These are phyloP conservation scores for Plantago coronopus DNA, from an alignment of 305 asterid species.

Conservation along the genomic window DNA sequence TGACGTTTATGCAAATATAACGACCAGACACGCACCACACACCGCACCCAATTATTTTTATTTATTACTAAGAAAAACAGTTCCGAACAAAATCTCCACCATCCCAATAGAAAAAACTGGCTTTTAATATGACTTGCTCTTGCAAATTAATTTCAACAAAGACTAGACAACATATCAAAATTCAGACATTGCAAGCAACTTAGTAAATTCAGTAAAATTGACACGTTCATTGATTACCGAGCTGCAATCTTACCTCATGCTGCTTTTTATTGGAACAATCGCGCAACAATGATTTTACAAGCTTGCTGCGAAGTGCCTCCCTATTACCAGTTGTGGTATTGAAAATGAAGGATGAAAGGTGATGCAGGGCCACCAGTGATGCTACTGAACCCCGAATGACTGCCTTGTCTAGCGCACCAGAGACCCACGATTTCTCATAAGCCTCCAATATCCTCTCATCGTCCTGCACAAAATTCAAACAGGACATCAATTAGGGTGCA, in stretches of 20 bases:
- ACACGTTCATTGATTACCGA: not conserved
- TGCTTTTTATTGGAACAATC: constrained; percentile 66
- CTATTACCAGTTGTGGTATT: constrained; percentile 29
- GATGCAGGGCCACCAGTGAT: constrained; percentile 66
- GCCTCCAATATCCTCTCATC: constrained; percentile 76
- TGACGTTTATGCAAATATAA: too few relatives aligned
- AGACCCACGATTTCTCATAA: constrained; percentile 73
- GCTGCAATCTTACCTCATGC: constrained; percentile 55
- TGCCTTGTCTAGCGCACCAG: constrained; percentile 88
- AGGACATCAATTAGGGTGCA: constrained; percentile 1
- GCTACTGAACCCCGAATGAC: constrained; percentile 52
- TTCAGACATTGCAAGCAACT: too few relatives aligned
- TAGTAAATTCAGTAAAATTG: too few relatives aligned
- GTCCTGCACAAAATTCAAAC: constrained; percentile 47
- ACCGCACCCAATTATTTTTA: not conserved
- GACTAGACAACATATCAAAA: not conserved
- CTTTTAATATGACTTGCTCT: not conserved
- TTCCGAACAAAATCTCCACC: too few relatives aligned
- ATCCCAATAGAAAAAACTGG: too few relatives aligned
- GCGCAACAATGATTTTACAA: constrained; percentile 60
- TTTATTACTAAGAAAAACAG: too few relatives aligned
- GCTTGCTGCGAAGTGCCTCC: constrained; percentile 54
- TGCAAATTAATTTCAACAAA: not conserved
- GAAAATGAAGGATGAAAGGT: constrained; percentile 70
- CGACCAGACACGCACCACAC: not conserved